phyloP scores from a whole-genome alignment of 2,329 filamentous ascomycete genomes.

The Calonectria crousiana region DNA sequence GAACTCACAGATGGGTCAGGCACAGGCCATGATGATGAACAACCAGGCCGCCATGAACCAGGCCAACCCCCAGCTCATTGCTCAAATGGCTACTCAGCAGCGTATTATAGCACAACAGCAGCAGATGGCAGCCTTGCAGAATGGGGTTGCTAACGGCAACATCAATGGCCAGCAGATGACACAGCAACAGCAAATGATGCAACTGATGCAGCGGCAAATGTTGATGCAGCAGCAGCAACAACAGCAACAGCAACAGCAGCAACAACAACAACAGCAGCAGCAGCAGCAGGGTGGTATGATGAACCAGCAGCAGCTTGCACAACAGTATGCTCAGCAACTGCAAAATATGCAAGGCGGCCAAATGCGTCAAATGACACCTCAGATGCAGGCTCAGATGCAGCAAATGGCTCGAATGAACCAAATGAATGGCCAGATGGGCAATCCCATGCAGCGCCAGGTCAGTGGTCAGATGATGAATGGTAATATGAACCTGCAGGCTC shows the following conservation, averaged over 20 bases:
- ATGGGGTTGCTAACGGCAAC: conserved; percentile 49
- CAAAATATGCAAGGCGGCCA: conserved; percentile 55
- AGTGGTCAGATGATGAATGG: conserved; percentile 57
- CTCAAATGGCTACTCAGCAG: conserved; percentile 63
- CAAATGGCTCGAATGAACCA: conserved; percentile 52
- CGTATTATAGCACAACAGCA: conserved; percentile 60
- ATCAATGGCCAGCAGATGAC: conserved; percentile 54
- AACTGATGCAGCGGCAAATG: conserved; percentile 53
- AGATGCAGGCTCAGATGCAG: conserved; percentile 52
- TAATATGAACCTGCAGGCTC: conserved; percentile 54
- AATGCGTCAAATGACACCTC: conserved; percentile 49
- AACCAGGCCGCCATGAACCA: conserved; percentile 57
- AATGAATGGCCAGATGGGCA: conserved; percentile 46
- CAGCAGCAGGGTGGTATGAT: conserved; percentile 55
- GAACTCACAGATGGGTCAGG: conserved; percentile 64
- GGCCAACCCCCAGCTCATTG: conserved; percentile 53
- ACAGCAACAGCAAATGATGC: conserved; percentile 53
- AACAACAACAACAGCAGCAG: conserved; percentile 46
- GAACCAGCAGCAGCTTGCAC: conserved; percentile 56
- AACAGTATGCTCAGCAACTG: conserved; percentile 59
- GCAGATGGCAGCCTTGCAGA: conserved; percentile 57
- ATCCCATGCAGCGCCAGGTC: conserved; percentile 48
- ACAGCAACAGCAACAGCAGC: conserved; percentile 48
- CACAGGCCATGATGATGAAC: conserved; percentile 64
- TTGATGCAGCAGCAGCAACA: conserved; percentile 55